Conservation (phyloP, 768 basidiomycete species). For the Saitozyma sp. region DNA sequence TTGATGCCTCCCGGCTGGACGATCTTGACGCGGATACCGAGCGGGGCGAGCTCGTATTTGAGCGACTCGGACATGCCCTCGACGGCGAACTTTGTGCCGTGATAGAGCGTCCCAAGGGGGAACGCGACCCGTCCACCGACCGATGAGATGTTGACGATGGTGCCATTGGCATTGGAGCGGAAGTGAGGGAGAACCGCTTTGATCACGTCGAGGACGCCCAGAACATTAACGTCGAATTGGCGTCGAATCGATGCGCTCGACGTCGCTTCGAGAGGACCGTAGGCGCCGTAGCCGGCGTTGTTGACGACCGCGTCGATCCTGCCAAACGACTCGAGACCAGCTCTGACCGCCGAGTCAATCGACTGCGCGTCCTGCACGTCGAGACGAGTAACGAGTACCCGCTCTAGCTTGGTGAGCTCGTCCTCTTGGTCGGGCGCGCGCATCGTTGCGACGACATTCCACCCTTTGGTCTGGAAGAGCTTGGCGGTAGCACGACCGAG, state of each 20-base stretch:
- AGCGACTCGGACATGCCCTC: conserved; percentile 2
- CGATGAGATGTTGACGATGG: conserved; percentile 3
- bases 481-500: not conserved
- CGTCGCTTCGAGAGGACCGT: not conserved
- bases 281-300: conserved; percentile 17
- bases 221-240: not conserved
- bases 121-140: not conserved
- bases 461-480: conserved; percentile 3
- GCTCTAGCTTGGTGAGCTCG: not conserved
- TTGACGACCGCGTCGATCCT: conserved; percentile 24
- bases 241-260: not conserved
- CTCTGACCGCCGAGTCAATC: not conserved
- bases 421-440: not conserved
- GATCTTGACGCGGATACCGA: not conserved
- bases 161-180: not conserved
- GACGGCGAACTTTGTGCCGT: conserved; percentile 5
- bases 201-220: not conserved
- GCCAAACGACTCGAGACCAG: conserved; percentile 10
- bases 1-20: conserved; percentile 5
- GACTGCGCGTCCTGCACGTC: conserved; percentile 1
- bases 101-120: not conserved
- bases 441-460: conserved; percentile 4
- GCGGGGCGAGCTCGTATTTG: not conserved
- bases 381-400: not conserved
- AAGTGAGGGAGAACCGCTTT: not conserved